Evolutionary conservation across 371 early-diverging fungal species (phyloP).

Genomic region (Conidiobolus incongruus): DNA sequence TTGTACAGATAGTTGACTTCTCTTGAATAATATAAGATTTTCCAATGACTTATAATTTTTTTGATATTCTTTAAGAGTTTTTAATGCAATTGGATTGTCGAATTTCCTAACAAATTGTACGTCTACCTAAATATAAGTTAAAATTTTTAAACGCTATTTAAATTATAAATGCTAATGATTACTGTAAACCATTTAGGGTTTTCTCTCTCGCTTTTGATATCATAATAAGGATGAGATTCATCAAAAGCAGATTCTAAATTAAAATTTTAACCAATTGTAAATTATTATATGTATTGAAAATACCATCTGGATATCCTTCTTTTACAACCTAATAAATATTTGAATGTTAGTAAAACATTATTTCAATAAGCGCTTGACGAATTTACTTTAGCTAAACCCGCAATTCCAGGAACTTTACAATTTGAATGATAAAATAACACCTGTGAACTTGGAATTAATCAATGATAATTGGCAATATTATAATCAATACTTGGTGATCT

Average conservation of each 20-base stretch:
- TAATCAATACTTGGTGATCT: conserved; percentile 20
- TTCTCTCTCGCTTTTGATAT: conserved; percentile 19
- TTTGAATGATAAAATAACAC: conserved; percentile 50
- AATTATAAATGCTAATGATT: conserved; percentile 12
- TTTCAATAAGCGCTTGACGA: not conserved
- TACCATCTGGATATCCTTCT: conserved; percentile 29
- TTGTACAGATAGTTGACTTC: conserved; percentile 41
- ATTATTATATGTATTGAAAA: not conserved
- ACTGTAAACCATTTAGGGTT: conserved; percentile 2
- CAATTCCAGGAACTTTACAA: conserved; percentile 41
- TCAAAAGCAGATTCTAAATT: conserved; percentile 27
- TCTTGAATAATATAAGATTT: conserved; percentile 29
- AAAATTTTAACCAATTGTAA: not conserved
- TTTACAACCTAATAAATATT: conserved; percentile 15
- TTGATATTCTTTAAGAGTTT: conserved; percentile 30
- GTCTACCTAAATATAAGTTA: conserved; percentile 16
- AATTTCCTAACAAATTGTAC: conserved; percentile 35
- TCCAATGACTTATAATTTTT: conserved; percentile 15
- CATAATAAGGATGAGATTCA: conserved; percentile 31
- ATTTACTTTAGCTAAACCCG: conserved; percentile 17
- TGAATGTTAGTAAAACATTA: conserved; percentile 3
- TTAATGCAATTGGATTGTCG: conserved; percentile 21
- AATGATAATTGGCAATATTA: not conserved
- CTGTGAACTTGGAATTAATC: not conserved
- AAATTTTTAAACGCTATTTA: too few species aligned